Conservation (phyloP, 2,329 filamentous ascomycete genomes). For the Claviceps quebecensis region DNA sequence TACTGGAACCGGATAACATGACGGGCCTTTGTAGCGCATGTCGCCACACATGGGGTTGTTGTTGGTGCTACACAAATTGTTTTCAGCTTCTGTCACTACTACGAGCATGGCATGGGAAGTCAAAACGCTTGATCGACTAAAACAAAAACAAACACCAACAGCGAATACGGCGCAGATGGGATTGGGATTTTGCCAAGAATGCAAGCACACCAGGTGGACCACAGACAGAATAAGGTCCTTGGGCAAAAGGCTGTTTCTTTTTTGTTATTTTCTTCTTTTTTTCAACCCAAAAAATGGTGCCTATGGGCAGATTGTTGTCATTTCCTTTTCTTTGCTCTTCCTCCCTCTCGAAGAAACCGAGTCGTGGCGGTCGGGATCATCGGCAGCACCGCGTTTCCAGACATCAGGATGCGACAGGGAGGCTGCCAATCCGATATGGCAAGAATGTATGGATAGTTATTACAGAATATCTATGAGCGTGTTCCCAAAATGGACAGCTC, state of each 20-base stretch:
- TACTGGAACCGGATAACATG: slow-evolving; percentile 9
- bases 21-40: slow-evolving; percentile 13
- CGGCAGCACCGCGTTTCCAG: background rate
- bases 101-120: slow-evolving; percentile 20
- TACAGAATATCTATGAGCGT: background rate
- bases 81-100: slow-evolving; percentile 14
- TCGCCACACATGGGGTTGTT: slow-evolving; percentile 14
- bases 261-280: background rate
- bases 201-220: background rate
- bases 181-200: slow-evolving; percentile 3
- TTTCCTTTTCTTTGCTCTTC: background rate
- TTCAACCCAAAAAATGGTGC: no score
- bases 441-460: background rate
- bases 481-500: background rate
- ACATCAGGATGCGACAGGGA: background rate
- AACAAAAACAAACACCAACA: background rate
- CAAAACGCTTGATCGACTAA: slow-evolving; percentile 11
- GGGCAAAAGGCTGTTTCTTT: background rate
- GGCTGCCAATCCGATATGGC: background rate
- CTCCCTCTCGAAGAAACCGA: background rate
- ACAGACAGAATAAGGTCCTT: background rate
- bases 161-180: slow-evolving; percentile 5
- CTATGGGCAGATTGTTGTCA: no score
- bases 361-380: background rate
- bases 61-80: slow-evolving; percentile 15